These are phyloP conservation scores for Erythrobasidium yunnanense DNA, from an alignment of 768 basidiomycete species.

Conservation along the genomic window DNA sequence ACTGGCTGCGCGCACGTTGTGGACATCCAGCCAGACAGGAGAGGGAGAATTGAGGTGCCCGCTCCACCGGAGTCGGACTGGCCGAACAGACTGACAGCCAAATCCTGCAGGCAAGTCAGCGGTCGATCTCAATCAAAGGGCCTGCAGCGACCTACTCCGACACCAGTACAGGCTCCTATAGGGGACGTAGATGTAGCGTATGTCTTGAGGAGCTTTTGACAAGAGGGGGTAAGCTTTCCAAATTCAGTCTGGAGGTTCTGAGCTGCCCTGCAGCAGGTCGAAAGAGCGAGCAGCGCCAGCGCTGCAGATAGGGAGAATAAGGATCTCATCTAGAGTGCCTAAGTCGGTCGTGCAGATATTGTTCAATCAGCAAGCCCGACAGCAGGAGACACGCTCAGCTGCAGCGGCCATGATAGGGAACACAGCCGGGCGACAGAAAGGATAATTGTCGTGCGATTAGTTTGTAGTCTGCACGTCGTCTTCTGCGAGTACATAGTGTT, in stretches of 20 bases:
- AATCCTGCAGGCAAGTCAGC: no score
- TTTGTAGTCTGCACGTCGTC: no score
- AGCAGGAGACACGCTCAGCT: no score
- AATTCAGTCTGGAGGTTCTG: not conserved
- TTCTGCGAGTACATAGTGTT: no score
- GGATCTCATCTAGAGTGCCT: not conserved
- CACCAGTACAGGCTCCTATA: not conserved
- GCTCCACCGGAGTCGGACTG: not conserved
- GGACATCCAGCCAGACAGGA: constrained; percentile 2
- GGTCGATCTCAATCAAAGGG: no score
- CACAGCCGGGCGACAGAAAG: no score
- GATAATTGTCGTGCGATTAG: no score
- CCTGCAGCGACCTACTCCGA: not conserved
- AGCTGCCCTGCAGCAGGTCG: not conserved
- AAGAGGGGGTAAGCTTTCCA: not conserved
- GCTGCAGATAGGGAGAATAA: not conserved
- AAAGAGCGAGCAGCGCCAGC: not conserved
- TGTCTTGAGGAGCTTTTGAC: not conserved
- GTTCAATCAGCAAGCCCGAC: no score
- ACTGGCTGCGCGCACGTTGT: not conserved
- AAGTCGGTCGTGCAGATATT: no score
- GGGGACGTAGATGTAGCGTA: not conserved
- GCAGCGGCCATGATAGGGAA: no score
- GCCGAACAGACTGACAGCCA: not conserved
- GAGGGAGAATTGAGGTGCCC: not conserved